Evolutionary conservation across 106 monocot species (phyloP).

Genomic region (Allium cepa): DNA sequence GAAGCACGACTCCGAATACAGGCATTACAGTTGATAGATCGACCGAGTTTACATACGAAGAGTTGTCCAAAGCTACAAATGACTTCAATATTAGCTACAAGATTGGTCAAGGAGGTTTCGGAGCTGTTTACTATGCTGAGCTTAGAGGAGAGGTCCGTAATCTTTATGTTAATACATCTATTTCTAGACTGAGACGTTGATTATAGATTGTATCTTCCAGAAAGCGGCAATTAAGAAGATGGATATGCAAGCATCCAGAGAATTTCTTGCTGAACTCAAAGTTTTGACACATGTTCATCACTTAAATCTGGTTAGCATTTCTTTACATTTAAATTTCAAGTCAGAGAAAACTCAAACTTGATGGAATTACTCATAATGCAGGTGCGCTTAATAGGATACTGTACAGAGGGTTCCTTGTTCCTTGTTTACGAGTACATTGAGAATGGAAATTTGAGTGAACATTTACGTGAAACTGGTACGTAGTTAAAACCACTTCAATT

Average conservation of each 20-base stretch:
- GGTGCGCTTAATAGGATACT: constrained; percentile 96
- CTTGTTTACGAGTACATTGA: constrained; percentile 89
- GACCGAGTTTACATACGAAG: constrained; percentile 81
- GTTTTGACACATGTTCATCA: constrained; percentile 91
- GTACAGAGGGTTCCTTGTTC: constrained; percentile 61
- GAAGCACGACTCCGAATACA: constrained; percentile 23
- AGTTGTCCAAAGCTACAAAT: constrained; percentile 72
- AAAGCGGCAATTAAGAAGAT: constrained; percentile 96
- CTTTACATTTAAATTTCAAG: not conserved
- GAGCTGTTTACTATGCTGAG: constrained; percentile 90
- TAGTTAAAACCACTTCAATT: not conserved
- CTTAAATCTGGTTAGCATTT: constrained; percentile 68
- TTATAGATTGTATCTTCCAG: constrained; percentile 28
- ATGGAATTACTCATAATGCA: constrained; percentile 8
- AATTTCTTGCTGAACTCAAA: constrained; percentile 90
- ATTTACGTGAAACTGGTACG: constrained; percentile 63
- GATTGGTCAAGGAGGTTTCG: constrained; percentile 93
- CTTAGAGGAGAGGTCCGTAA: constrained; percentile 88
- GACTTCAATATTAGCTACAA: constrained; percentile 68
- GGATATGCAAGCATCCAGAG: constrained; percentile 72
- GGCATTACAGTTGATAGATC: constrained; percentile 66
- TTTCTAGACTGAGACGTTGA: not conserved
- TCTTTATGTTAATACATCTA: not conserved
- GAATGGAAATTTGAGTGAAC: constrained; percentile 87
- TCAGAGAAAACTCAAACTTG: not conserved